phyloP scores from a whole-genome alignment of 768 basidiomycete genomes.

The Suillus subalutaceus region DNA sequence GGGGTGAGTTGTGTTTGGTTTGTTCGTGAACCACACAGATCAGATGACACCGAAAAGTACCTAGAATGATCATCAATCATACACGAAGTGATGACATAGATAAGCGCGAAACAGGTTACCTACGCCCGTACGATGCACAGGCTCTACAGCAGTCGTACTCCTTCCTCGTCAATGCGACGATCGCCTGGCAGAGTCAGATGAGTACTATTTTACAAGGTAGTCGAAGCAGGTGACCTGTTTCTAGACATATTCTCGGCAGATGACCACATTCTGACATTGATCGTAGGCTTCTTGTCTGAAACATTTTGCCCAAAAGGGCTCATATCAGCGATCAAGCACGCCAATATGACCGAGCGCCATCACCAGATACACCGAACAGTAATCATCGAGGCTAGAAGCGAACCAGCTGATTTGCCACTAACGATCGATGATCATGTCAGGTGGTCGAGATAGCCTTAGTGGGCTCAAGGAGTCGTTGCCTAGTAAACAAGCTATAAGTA shows the following conservation, averaged over 20 bases:
- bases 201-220: not conserved
- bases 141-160: not conserved
- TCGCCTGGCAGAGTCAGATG: not conserved
- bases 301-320: not conserved
- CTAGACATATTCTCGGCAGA: not conserved
- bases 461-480: not conserved
- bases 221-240: conserved; percentile 2
- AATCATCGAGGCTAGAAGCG: not conserved
- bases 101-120: not conserved
- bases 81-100: not conserved
- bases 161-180: not conserved
- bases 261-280: not conserved
- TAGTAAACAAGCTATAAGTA: conserved; percentile 1
- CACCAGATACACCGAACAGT: not conserved
- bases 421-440: not conserved
- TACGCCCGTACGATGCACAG: not conserved
- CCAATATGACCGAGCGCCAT: not conserved
- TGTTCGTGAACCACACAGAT: conserved; percentile 70
- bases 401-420: conserved; percentile 1
- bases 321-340: conserved; percentile 1
- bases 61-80: conserved; percentile 36
- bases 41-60: conserved; percentile 78
- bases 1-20: conserved; percentile 46
- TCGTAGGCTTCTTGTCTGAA: not conserved
- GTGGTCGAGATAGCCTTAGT: conserved; percentile 5